Evolutionary conservation across 2,329 filamentous ascomycete species (phyloP), one percentile per base, ranked within the genome.

Genomic region (Aplosporella prunicola): DNA sequence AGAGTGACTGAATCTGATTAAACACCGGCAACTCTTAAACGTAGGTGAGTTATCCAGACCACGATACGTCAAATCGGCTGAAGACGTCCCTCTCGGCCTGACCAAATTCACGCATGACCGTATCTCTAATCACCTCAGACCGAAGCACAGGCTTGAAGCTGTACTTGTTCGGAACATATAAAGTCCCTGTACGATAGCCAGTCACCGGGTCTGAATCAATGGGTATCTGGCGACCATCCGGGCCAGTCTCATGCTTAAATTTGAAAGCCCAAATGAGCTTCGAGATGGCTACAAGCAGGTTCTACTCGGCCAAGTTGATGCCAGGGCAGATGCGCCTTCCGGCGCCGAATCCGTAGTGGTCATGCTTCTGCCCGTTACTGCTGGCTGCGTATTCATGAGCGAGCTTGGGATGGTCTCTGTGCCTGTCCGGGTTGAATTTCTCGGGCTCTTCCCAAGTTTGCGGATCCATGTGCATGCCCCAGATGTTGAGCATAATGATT

Each of bases 241-340:
- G n/a, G n/a, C n/a, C 32, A 11, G 14, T 23, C 10, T 20, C 18
- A 2, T 17, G 31, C 25, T 43, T 26, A 16, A 47, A 44, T 4
- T 32, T 16, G n/a, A 43, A 36, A 2, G 35, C 45, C 45, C 45
- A 47, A 15, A 39, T 13, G 11, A 39, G 10, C 14, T 32, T 31
- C 2, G 27, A 17, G 9, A 32, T 26, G 4, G 15, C 9, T 5
- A 32, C 53, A 43, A 67, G 70, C n/a, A 74, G 45, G 9, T 58
- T 63, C 5, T 64, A 62, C 39, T 70, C 66, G 0, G 69, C 70
- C 2, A 74, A 55, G 39, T 72, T 64, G 13, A 69, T 67, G 1
- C 71, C 72, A 5, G 66, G 69, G 49, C 72, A 76, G 32, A 73
- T 61, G 9, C 71, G 62, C 3, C 69, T 59, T 1, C 70, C 69